Percentiles rank a stretch among this genome's conserved stretches.
phyloP scores from a whole-genome alignment of 75 land plant genomes.

The Adiantum capillusveneris region DNA sequence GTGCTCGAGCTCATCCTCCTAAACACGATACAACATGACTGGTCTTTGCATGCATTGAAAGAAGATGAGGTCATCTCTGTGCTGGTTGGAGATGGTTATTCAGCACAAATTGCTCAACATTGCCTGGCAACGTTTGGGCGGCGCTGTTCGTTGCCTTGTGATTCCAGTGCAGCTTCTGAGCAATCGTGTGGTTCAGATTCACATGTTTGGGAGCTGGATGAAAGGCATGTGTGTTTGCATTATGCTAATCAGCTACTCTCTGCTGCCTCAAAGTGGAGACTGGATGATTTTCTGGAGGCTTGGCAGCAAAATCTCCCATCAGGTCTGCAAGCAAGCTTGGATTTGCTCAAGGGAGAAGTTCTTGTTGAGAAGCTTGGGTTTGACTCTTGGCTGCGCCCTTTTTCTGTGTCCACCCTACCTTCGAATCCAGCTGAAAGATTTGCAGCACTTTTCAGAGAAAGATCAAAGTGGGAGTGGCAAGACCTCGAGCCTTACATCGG shows the following conservation, averaged over 20 bases:
- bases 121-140: conserved; percentile 56
- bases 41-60: conserved; percentile 47
- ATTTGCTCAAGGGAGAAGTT: conserved; percentile 87
- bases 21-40: conserved; percentile 56
- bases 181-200: not conserved
- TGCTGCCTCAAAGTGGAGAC: conserved; percentile 49
- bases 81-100: conserved; percentile 60
- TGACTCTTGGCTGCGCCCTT: conserved; percentile 63
- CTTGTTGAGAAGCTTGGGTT: conserved; percentile 64
- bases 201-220: conserved; percentile 57
- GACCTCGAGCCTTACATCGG: conserved; percentile 87
- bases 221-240: conserved; percentile 61
- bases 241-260: conserved; percentile 57
- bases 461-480: conserved; percentile 84
- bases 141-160: conserved; percentile 5
- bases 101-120: conserved; percentile 34
- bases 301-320: conserved; percentile 57
- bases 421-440: conserved; percentile 72
- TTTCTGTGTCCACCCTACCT: conserved; percentile 63
- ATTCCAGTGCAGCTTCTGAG: not conserved
- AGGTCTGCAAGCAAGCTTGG: conserved; percentile 49
- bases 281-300: conserved; percentile 63
- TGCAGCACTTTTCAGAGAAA: conserved; percentile 60
- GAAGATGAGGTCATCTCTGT: conserved; percentile 43
- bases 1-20: conserved; percentile 54